Conservation (phyloP, 768 basidiomycete genomes). For the Mycena rebaudengoi region DNA sequence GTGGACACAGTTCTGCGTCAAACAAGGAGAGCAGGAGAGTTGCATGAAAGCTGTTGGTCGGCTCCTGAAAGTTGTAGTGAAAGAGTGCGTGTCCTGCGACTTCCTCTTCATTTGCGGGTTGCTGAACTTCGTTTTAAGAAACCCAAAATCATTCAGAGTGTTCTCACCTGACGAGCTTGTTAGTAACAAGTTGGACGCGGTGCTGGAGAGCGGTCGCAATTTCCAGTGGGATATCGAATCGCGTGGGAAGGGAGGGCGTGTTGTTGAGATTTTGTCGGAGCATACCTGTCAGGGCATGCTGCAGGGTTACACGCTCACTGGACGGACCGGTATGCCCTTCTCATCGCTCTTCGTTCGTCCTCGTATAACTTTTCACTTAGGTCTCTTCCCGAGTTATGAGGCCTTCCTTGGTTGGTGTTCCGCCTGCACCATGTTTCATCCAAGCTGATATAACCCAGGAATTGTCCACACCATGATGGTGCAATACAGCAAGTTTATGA, state of each 20-base stretch:
- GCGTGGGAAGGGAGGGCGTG: slow-evolving; percentile 78
- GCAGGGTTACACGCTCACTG: slow-evolving; percentile 93
- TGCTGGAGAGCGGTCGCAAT: slow-evolving; percentile 74
- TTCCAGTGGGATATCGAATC: slow-evolving; percentile 85
- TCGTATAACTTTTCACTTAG: background rate
- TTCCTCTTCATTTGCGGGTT: background rate
- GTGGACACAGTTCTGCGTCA: slow-evolving; percentile 64
- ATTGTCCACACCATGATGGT: slow-evolving; percentile 92
- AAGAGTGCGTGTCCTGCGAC: slow-evolving; percentile 47
- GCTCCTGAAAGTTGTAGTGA: slow-evolving; percentile 64
- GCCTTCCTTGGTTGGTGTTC: slow-evolving; percentile 69
- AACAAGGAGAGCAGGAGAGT: slow-evolving; percentile 68
- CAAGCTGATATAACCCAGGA: slow-evolving; percentile 32
- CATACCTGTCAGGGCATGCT: slow-evolving; percentile 92
- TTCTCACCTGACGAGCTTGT: slow-evolving; percentile 92
- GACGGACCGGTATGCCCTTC: slow-evolving; percentile 64
- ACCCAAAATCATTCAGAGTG: slow-evolving; percentile 83
- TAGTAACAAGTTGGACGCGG: slow-evolving; percentile 88
- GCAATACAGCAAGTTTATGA: slow-evolving; percentile 88
- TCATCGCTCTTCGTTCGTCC: background rate
- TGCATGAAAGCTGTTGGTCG: slow-evolving; percentile 79
- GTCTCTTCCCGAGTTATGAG: slow-evolving; percentile 89
- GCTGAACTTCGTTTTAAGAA: slow-evolving; percentile 47
- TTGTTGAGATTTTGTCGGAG: slow-evolving; percentile 89
- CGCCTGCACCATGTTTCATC: background rate